phyloP scores from a whole-genome alignment of 768 basidiomycete species.

The Lentinula guzmanii region DNA sequence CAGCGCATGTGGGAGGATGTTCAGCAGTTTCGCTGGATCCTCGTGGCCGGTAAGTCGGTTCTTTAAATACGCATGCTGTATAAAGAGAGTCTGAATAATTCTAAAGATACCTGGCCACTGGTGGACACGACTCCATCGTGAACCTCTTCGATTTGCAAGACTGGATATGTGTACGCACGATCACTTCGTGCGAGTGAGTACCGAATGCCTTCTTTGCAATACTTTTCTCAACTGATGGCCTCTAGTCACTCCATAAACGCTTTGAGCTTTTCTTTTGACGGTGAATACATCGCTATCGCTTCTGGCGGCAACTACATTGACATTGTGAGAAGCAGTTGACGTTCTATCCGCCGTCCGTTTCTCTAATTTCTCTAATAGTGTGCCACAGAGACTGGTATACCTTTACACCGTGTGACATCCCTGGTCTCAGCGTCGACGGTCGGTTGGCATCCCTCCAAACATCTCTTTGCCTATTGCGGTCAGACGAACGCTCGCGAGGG shows the following conservation, averaged over 20 bases:
- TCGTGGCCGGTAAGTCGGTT: slow-evolving; percentile 50
- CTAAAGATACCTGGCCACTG: slow-evolving; percentile 69
- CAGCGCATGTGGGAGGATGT: slow-evolving; percentile 80
- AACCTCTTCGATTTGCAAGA: slow-evolving; percentile 76
- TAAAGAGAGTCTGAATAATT: slow-evolving; percentile 3
- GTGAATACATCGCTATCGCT: slow-evolving; percentile 78
- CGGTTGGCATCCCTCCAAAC: slow-evolving; percentile 77
- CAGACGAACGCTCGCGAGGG: slow-evolving; percentile 66
- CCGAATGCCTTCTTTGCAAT: not conserved
- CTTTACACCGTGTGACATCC: slow-evolving; percentile 71
- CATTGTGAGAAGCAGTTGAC: slow-evolving; percentile 47
- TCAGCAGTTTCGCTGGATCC: slow-evolving; percentile 73
- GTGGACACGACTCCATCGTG: slow-evolving; percentile 78
- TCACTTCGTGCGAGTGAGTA: slow-evolving; percentile 76
- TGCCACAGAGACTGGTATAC: slow-evolving; percentile 69
- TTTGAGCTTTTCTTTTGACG: slow-evolving; percentile 77
- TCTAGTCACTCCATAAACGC: slow-evolving; percentile 63
- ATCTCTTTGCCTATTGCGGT: slow-evolving; percentile 78
- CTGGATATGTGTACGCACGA: slow-evolving; percentile 75
- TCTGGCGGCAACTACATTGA: slow-evolving; percentile 70
- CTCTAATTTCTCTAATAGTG: slow-evolving; percentile 37
- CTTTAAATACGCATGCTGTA: not conserved
- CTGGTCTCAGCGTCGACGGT: slow-evolving; percentile 71
- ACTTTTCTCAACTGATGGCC: not conserved
- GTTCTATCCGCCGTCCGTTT: not conserved